Base-by-base conservation (phyloP, 208 protist species). In the Trypanosoma theileri region DNA sequence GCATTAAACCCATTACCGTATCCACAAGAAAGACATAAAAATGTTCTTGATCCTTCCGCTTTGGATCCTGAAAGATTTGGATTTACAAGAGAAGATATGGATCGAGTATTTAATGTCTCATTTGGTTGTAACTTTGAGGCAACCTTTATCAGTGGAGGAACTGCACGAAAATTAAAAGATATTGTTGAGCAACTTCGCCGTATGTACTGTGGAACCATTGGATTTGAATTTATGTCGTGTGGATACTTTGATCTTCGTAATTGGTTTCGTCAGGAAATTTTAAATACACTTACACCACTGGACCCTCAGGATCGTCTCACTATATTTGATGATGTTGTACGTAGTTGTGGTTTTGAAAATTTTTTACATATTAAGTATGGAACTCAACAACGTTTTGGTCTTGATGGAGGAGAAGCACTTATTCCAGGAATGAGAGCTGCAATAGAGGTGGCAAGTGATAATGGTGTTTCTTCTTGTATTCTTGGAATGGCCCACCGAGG, bases 401-500 rank as follows among this genome's bases (percentile, higher is more conserved):
- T 99, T 40, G 97, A 99, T 72, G 98, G 98, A 54, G 88, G 91
- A 56, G 98, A 99, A 80, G 81, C 91, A 9, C 79, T 98, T 51
- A 98, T 99, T 72, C 93, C 97, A 10, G 91, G 92, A 63, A 88
- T 99, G 81, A 98, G 98, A 63, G 85, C 86, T 21, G 75, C 95
- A 65, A 92, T 99, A 53, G 85, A 93, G 54, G 77, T 73, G 19
- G 88, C 92, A 10, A 84, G 83, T 64, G 76, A 95, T 10, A 63
- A 80, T 21, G 98, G 97, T 31, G 89, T 97, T 17, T 82, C 92
- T 46, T 84, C 77, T 35, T 84, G 98, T 46, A 96, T 99, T 41
- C 71, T 99, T 28, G 98, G 98, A 72, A 99, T 99, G 98, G 90
- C 98, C 22, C 98, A 99, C 84, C 89, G 98, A 54, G 98, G 98